These are phyloP conservation scores for Tetrapisispora phaffii DNA, from an alignment of 805 yeast genomes.

Conservation along the genomic window DNA sequence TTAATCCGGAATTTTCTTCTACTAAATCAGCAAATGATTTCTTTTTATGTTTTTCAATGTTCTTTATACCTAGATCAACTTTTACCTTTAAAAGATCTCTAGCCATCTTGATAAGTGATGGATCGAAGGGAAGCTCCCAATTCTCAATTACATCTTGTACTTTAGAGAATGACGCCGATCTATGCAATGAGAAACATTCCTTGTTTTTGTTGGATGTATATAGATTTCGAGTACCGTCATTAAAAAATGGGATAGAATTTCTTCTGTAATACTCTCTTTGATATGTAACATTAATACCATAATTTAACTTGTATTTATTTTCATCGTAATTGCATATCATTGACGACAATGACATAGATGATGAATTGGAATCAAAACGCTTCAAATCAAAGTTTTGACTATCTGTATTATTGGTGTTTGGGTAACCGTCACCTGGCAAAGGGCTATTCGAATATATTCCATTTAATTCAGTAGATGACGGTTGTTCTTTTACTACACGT, in stretches of 20 bases:
- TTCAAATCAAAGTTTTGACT: background rate
- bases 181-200: constrained; percentile 5
- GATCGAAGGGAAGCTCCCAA: constrained; percentile 27
- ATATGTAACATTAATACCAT: constrained; percentile 12
- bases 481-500: background rate
- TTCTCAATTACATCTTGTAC: constrained; percentile 18
- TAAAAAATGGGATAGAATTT: constrained; percentile 16
- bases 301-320: constrained; percentile 10
- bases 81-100: constrained; percentile 19
- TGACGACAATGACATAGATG: constrained; percentile 17
- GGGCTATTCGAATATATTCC: background rate
- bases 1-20: background rate
- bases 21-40: background rate
- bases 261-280: constrained; percentile 22
- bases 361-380: constrained; percentile 10
- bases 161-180: constrained; percentile 20
- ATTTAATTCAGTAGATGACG: background rate
- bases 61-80: constrained; percentile 7
- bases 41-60: constrained; percentile 5
- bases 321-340: constrained; percentile 22
- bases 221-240: constrained; percentile 1
- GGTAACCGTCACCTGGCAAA: constrained; percentile 4
- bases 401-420: background rate
- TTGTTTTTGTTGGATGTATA: background rate
- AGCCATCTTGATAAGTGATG: constrained; percentile 24